A percentile compares a stretch with the other conserved stretches of the same genome.
These are phyloP conservation scores for Arabidopsis lyrata DNA, from an alignment of 441 rosid species.

Conservation along the genomic window DNA sequence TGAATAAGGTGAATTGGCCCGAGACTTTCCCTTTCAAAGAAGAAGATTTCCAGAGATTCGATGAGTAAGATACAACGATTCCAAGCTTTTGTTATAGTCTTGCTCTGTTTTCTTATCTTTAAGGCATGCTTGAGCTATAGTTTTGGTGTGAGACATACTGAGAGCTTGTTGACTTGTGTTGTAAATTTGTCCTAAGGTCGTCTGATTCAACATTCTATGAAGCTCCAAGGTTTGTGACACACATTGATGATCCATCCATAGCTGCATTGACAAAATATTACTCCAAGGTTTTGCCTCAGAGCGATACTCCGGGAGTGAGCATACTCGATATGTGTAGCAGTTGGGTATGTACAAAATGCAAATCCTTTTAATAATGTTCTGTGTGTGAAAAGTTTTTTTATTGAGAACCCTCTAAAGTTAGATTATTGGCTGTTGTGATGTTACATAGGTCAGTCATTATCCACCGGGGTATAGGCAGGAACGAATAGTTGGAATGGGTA, in stretches of 20 bases:
- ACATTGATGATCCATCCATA: conserved; percentile 88
- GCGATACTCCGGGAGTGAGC: conserved; percentile 76
- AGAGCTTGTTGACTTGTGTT: conserved; percentile 14
- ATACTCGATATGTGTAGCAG: conserved; percentile 95
- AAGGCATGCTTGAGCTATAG: background rate
- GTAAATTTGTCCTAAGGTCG: conserved; percentile 50
- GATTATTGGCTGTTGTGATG: conserved; percentile 15
- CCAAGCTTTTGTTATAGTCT: conserved; percentile 5
- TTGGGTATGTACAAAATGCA: conserved; percentile 68
- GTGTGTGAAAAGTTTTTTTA: background rate
- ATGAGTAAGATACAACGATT: conserved; percentile 57
- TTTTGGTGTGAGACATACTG: background rate
- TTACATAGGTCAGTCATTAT: conserved; percentile 83
- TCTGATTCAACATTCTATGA: conserved; percentile 80
- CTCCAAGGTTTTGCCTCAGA: conserved; percentile 78
- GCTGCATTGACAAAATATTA: conserved; percentile 82
- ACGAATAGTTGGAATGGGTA: conserved; percentile 78
- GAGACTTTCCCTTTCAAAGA: conserved; percentile 88
- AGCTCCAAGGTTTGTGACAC: conserved; percentile 85
- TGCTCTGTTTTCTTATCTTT: conserved; percentile 21
- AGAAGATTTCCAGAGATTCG: conserved; percentile 90
- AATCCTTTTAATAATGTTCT: background rate
- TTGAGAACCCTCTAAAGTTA: conserved; percentile 7
- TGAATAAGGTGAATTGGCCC: conserved; percentile 87
- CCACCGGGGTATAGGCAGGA: conserved; percentile 91